Evolutionary conservation across 345 rosid species (phyloP), one percentile per base, ranked within the genome.

Genomic region (Citrus sinensis): DNA sequence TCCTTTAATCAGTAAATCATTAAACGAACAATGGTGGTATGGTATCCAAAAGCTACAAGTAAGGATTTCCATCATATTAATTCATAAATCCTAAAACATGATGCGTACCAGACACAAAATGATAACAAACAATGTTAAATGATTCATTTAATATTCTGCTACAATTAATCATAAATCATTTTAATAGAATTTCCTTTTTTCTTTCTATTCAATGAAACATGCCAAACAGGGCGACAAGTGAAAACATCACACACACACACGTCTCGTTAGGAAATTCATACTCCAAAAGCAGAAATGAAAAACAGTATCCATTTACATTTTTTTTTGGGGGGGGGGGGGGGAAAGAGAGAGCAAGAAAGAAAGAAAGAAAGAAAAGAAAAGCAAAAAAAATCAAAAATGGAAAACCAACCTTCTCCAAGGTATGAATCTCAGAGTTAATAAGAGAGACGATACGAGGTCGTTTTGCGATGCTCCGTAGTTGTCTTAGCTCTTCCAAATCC

Each of bases 401-500:
- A 22, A 5, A 42, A 49, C 6, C 2, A 29, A 94, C 97, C 98
- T 90, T 94, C 76, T 92, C 97, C 84, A 96, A 77, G 80, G 77
- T 87, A 46, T 64, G 64, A 76, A 94, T 92, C 85, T 93, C 92
- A 35, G 97, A 83, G 59, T 85, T 71, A 75, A 96, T 85, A 67
- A 96, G 83, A 76, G 87, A 87, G 65, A 90, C 78, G 59, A 90
- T 85, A 5, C 92, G 89, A 69, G 95, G 97, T 63, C 98, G 87
- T 85, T 96, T 94, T 16, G 97, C 95, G 63, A 90, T 60, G 86
- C 79, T 88, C 71, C 89, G 93, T 20, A 96, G 87, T 20, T 91
- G 89, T 79, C 70, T 91, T 1, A 96, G 92, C 87, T 96, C 99
- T 59, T 83, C 91, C 87, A 96, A 84, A 83, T 94, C 99, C 61